Conservation (phyloP, 306 rosid species). For the Mucuna pruriens region DNA sequence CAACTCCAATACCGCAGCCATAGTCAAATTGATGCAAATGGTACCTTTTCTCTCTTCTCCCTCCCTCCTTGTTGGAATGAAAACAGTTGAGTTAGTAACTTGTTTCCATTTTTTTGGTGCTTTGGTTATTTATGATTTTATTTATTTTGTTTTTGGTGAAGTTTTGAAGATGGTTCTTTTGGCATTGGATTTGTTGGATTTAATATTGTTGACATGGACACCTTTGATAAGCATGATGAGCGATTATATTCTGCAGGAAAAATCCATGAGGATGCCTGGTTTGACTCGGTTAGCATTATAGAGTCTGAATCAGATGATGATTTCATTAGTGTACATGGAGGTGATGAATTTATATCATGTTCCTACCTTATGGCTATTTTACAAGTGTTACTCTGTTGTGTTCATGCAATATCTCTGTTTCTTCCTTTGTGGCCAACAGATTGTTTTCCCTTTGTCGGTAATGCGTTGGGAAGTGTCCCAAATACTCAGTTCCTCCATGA, state of each 20-base stretch:
- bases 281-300: slow-evolving; percentile 68
- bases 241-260: slow-evolving; percentile 42
- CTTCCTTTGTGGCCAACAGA: not conserved
- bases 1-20: not conserved
- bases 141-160: not conserved
- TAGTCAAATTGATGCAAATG: not conserved
- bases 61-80: not conserved
- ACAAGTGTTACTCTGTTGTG: not conserved
- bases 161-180: not conserved
- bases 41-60: not conserved
- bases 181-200: not conserved
- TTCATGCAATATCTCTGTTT: slow-evolving; percentile 4
- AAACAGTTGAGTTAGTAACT: not conserved
- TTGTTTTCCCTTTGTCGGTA: not conserved
- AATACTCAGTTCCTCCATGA: not conserved
- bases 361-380: not conserved
- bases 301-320: slow-evolving; percentile 82
- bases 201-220: not conserved
- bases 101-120: not conserved
- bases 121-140: not conserved
- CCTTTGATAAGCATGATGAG: not conserved
- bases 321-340: slow-evolving; percentile 69
- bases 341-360: slow-evolving; percentile 37
- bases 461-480: not conserved
- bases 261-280: slow-evolving; percentile 73